These are phyloP conservation scores for Bryum argenteum DNA, from an alignment of 225 moss, liverwort and hornwort species.

Conservation along the genomic window DNA sequence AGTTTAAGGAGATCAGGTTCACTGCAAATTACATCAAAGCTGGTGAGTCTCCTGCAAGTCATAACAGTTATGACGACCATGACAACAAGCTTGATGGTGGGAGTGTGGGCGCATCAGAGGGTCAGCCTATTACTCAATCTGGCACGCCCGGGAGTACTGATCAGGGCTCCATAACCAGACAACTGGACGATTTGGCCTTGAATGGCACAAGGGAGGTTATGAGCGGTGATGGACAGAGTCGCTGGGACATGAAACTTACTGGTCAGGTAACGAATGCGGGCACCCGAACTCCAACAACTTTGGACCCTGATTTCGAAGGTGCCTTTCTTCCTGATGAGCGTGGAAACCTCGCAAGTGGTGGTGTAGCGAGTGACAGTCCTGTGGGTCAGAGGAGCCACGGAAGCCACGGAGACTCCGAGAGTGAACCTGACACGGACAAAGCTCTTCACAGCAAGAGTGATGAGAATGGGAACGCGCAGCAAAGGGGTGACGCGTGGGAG, in stretches of 20 bases:
- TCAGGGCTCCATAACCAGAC: slow-evolving; percentile 9
- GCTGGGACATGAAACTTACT: slow-evolving; percentile 43
- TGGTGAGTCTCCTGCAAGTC: not conserved
- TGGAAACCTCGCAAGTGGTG: slow-evolving; percentile 41
- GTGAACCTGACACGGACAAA: slow-evolving; percentile 67
- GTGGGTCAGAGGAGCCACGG: slow-evolving; percentile 42
- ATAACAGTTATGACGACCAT: not conserved
- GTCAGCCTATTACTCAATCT: not conserved
- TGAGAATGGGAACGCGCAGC: slow-evolving; percentile 77
- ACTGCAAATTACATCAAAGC: slow-evolving; percentile 20
- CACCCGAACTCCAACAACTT: slow-evolving; percentile 26
- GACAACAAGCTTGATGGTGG: slow-evolving; percentile 1
- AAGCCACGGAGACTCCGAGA: slow-evolving; percentile 69
- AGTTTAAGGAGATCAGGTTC: slow-evolving; percentile 33
- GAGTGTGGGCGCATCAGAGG: slow-evolving; percentile 17
- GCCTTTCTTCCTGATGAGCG: slow-evolving; percentile 56
- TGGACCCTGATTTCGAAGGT: slow-evolving; percentile 42
- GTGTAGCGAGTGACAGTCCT: slow-evolving; percentile 47
- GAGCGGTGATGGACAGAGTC: slow-evolving; percentile 25
- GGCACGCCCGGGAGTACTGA: slow-evolving; percentile 9
- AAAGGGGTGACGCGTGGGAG: slow-evolving; percentile 88
- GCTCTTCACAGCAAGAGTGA: slow-evolving; percentile 79
- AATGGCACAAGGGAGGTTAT: too few species aligned
- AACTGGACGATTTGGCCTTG: slow-evolving; percentile 23
- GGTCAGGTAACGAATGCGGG: slow-evolving; percentile 38